Conservation (phyloP, 2,329 filamentous ascomycete genomes). For the Trichoderma sp. region DNA sequence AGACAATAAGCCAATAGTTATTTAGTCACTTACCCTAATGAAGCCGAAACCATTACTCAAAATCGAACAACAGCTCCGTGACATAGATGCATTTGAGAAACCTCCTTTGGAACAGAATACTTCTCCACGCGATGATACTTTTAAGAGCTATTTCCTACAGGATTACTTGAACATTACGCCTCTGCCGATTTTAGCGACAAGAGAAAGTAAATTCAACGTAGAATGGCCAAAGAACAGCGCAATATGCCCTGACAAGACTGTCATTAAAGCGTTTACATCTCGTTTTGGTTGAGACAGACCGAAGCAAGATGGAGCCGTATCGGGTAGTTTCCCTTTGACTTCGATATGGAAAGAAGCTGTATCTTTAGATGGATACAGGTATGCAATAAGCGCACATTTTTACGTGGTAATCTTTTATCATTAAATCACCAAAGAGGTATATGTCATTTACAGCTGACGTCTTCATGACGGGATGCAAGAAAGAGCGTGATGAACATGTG, state of each 20-base stretch:
- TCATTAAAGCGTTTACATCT: constrained; percentile 60
- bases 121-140: constrained; percentile 47
- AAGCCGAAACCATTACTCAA: constrained; percentile 43
- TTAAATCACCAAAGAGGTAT: no score
- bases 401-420: constrained; percentile 47
- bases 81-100: constrained; percentile 28
- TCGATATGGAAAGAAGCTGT: constrained; percentile 63
- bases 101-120: constrained; percentile 26
- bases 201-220: constrained; percentile 38
- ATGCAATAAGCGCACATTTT: constrained; percentile 49
- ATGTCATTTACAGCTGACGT: not conserved
- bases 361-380: constrained; percentile 49
- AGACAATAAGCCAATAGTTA: constrained; percentile 1
- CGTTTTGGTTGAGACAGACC: constrained; percentile 53
- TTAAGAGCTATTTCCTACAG: constrained; percentile 45
- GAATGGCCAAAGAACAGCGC: constrained; percentile 46
- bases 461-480: constrained; percentile 56
- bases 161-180: constrained; percentile 61
- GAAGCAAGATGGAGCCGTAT: constrained; percentile 45
- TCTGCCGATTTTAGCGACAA: constrained; percentile 63
- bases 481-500: constrained; percentile 67
- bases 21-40: constrained; percentile 40
- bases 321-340: constrained; percentile 62
- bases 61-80: constrained; percentile 38
- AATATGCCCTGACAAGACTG: constrained; percentile 59